phyloP scores from a whole-genome alignment of 495 filamentous ascomycete genomes.

The Sphaerosporella brunnea region DNA sequence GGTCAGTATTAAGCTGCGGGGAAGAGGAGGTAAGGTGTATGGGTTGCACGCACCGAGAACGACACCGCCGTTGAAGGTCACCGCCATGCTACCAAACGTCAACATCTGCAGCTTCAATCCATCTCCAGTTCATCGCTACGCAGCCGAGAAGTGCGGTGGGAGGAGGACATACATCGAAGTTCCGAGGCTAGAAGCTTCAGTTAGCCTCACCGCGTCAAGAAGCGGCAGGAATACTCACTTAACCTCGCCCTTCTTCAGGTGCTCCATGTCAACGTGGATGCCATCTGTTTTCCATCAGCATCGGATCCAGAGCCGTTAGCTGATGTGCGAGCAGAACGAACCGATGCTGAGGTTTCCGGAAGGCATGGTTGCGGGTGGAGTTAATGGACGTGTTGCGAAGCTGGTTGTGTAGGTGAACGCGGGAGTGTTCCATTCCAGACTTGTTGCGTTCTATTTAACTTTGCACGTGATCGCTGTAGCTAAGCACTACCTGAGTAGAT shows the following conservation, averaged over 20 bases:
- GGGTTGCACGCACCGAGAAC: constrained; percentile 50
- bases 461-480: too few relatives aligned
- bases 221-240: constrained; percentile 45
- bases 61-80: constrained; percentile 94
- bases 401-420: too few relatives aligned
- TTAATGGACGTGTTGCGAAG: too few relatives aligned
- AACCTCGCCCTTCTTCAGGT: constrained; percentile 72
- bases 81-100: constrained; percentile 48
- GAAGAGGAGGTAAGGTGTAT: neutral
- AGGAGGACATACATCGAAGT: constrained; percentile 73
- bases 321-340: constrained; percentile 10
- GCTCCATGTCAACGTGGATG: constrained; percentile 94
- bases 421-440: too few relatives aligned
- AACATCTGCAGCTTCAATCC: constrained; percentile 8
- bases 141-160: neutral
- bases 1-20: constrained; percentile 7
- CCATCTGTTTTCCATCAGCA: constrained; percentile 49
- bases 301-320: constrained; percentile 1
- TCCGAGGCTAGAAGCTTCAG: constrained; percentile 47
- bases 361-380: neutral
- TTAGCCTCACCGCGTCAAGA: constrained; percentile 24
- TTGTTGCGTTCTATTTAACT: too few relatives aligned
- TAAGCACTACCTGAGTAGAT: too few relatives aligned
- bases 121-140: neutral
- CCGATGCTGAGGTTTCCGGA: constrained; percentile 27